A percentile compares a stretch with the other conserved stretches of the same genome.
phyloP scores from a whole-genome alignment of 1,139 yeast genomes.

The Wickerhamomyces sp. region DNA sequence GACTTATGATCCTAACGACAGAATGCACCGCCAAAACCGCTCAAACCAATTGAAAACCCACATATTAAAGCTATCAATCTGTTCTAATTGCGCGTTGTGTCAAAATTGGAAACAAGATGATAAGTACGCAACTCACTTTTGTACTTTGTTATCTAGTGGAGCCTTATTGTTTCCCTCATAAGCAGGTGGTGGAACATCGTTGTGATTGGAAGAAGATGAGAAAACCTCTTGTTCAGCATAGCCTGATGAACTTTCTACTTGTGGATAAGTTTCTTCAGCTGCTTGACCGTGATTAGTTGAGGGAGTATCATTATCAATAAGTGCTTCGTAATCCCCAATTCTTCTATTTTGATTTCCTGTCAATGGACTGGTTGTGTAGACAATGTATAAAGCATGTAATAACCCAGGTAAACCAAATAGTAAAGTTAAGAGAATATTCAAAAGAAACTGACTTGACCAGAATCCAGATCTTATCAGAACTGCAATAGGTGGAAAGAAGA shows the following conservation, averaged over 20 bases:
- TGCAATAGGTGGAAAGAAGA: slow-evolving; percentile 28
- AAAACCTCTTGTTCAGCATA: not conserved
- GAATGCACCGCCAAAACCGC: no score
- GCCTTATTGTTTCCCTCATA: slow-evolving; percentile 1
- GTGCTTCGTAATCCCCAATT: slow-evolving; percentile 18
- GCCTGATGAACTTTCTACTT: not conserved
- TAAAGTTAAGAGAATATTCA: slow-evolving; percentile 23
- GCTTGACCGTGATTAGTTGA: not conserved
- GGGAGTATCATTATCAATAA: slow-evolving; percentile 9
- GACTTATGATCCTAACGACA: no score
- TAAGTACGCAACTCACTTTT: not conserved
- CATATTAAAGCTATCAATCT: no score
- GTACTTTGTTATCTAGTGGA: slow-evolving; percentile 15
- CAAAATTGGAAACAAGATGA: no score
- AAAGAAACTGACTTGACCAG: slow-evolving; percentile 22
- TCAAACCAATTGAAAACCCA: no score
- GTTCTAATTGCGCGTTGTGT: no score
- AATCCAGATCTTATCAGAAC: slow-evolving; percentile 28
- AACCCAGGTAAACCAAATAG: slow-evolving; percentile 30
- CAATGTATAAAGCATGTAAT: slow-evolving; percentile 18
- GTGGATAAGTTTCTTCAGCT: not conserved
- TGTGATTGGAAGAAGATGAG: not conserved
- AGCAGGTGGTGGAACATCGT: slow-evolving; percentile 6
- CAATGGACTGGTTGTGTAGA: slow-evolving; percentile 17
- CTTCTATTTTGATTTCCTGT: slow-evolving; percentile 15